Evolutionary conservation across 768 basidiomycete species (phyloP), one percentile per base, ranked within the genome.

Genomic region (Naematelia aurantialba): DNA sequence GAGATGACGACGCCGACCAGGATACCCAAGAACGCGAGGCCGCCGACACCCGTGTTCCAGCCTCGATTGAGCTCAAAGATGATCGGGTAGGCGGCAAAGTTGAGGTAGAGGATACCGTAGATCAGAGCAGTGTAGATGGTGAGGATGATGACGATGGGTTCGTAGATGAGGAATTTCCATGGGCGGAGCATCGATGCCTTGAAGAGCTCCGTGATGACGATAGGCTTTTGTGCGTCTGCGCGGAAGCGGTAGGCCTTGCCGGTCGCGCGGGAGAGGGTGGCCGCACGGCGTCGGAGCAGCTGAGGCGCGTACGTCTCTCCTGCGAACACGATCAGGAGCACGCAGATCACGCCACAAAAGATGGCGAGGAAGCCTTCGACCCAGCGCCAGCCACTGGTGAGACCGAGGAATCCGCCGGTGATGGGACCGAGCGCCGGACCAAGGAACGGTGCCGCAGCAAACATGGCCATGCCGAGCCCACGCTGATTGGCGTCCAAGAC

Each of bases 21-120:
- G 52, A 79, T 70, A 24, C 76, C 75, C 8, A 78, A 46, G 71
- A 77, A 79, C 17, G 73, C 76, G 11, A 80, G 72, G 13, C 79
- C 79, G 5, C 73, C 75, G 8, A 78, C 48, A 44, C 79, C 79
- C 3, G 75, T 62, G 4, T 66, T 71, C 79, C 79, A 81, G 21
- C 79, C 79, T 39, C 76, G 76, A 19, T 58, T 60, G 10, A 65
- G 60, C 57, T 76, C 68, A 71, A 79, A 81, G 47, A 80, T 71
- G 56, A 78, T 76, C 0, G 79, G 78, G 68, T 79, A 79, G 5
- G 79, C 79, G 11, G 69, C 70, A 59, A 76, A 76, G 60, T 72
- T 70, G 39, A 76, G 68, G 58, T 76, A 72, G 12, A 72, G 58
- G 45, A 68, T 63, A 56, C 70, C 68, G 55, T 69, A 70, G 52